Evolutionary conservation across 2,329 filamentous ascomycete species (phyloP).

Genomic region (Xylariaceae sp.): DNA sequence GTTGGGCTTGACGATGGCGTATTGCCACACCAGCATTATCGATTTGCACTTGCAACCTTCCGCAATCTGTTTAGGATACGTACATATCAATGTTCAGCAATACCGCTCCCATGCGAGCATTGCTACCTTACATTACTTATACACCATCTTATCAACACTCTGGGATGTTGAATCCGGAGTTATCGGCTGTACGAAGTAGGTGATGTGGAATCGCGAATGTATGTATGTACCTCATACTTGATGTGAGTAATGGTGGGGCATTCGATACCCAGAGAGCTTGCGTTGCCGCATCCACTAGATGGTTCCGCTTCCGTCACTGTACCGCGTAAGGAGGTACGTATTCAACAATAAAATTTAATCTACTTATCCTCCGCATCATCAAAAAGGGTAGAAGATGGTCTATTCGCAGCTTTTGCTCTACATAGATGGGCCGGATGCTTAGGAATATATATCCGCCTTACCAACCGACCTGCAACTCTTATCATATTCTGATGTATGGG

Average conservation of each 20-base stretch:
- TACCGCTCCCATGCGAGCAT: not conserved
- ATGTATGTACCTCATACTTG: too few relatives aligned
- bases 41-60: not conserved
- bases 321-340: constrained; percentile 2
- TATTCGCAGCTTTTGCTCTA: not conserved
- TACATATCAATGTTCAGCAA: not conserved
- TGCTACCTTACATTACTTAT: not conserved
- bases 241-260: not conserved
- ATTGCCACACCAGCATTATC: not conserved
- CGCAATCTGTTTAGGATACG: not conserved
- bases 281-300: not conserved
- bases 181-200: not conserved
- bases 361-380: constrained; percentile 23
- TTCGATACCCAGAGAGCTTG: not conserved
- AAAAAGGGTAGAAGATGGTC: constrained; percentile 17
- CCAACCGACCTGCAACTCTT: not conserved
- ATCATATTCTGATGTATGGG: not conserved
- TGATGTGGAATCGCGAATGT: not conserved
- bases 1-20: not conserved
- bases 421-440: not conserved
- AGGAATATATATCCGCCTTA: not conserved
- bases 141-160: not conserved
- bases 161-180: not conserved
- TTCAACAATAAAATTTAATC: constrained; percentile 23
- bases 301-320: too few relatives aligned